phyloP scores from a whole-genome alignment of 1,284 basidiomycete species.

The Pholiota adiposa region DNA sequence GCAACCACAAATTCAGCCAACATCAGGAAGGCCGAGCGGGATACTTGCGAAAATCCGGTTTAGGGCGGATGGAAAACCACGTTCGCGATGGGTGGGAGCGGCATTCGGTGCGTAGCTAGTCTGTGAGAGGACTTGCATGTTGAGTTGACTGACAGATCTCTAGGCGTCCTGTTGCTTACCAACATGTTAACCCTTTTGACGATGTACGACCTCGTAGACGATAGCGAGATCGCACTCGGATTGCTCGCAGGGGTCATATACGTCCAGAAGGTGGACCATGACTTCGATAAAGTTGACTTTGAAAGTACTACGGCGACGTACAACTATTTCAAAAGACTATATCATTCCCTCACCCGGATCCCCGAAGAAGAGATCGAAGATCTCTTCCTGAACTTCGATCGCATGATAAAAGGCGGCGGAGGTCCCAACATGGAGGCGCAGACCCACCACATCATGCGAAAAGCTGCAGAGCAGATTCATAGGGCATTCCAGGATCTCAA shows the following conservation, averaged over 20 bases:
- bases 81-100: conserved; percentile 35
- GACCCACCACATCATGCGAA: conserved; percentile 26
- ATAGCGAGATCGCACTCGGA: conserved; percentile 27
- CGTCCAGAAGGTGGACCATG: conserved; percentile 32
- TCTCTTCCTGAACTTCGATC: conserved; percentile 26
- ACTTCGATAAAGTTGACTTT: conserved; percentile 29
- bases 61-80: conserved; percentile 35
- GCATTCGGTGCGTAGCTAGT: conserved; percentile 32
- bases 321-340: conserved; percentile 30
- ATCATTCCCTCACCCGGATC: conserved; percentile 24
- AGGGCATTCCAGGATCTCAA: conserved; percentile 26
- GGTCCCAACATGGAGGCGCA: conserved; percentile 18
- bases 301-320: conserved; percentile 26
- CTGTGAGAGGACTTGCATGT: too few species aligned
- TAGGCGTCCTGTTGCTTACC: conserved; percentile 21
- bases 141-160: too few species aligned
- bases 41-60: conserved; percentile 32
- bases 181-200: conserved; percentile 25
- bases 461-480: conserved; percentile 31
- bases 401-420: conserved; percentile 19
- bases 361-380: conserved; percentile 28
- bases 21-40: conserved; percentile 24
- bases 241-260: conserved; percentile 31
- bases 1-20: conserved; percentile 15
- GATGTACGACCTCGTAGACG: conserved; percentile 27